phyloP scores from a whole-genome alignment of 306 rosid genomes.

The Cucurbita moschata region DNA sequence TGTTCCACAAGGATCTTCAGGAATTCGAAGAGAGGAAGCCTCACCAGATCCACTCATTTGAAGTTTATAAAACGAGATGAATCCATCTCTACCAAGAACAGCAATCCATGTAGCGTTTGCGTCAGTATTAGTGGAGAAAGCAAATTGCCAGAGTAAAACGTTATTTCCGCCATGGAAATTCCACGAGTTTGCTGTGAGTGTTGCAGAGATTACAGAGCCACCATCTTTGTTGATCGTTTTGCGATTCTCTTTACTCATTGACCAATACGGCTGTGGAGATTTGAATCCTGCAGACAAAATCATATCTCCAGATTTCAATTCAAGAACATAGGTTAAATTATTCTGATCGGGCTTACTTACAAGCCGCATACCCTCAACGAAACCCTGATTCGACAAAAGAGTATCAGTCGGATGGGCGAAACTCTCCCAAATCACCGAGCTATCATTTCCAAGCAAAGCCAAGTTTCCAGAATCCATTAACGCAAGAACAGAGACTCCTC shows the following conservation, averaged over 20 bases:
- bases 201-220: slow-evolving; percentile 32
- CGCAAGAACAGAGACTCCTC: slow-evolving; percentile 42
- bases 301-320: slow-evolving; percentile 53
- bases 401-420: slow-evolving; percentile 74
- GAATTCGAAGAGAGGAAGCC: slow-evolving; percentile 30
- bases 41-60: slow-evolving; percentile 12
- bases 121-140: slow-evolving; percentile 21
- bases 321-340: slow-evolving; percentile 49
- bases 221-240: slow-evolving; percentile 33
- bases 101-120: slow-evolving; percentile 56
- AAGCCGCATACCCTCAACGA: slow-evolving; percentile 55
- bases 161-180: slow-evolving; percentile 47
- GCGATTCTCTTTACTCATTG: slow-evolving; percentile 45
- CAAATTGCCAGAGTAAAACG: slow-evolving; percentile 48
- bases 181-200: slow-evolving; percentile 56
- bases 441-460: slow-evolving; percentile 35
- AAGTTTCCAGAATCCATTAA: slow-evolving; percentile 59
- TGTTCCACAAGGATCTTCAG: slow-evolving; percentile 46
- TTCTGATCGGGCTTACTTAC: slow-evolving; percentile 30
- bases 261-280: slow-evolving; percentile 74
- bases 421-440: slow-evolving; percentile 59
- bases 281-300: slow-evolving; percentile 47
- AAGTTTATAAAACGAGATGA: slow-evolving; percentile 48
- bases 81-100: slow-evolving; percentile 50
- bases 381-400: slow-evolving; percentile 46